Base-by-base conservation (phyloP, 305 asterid species). In the Fraxinus paxiana region DNA sequence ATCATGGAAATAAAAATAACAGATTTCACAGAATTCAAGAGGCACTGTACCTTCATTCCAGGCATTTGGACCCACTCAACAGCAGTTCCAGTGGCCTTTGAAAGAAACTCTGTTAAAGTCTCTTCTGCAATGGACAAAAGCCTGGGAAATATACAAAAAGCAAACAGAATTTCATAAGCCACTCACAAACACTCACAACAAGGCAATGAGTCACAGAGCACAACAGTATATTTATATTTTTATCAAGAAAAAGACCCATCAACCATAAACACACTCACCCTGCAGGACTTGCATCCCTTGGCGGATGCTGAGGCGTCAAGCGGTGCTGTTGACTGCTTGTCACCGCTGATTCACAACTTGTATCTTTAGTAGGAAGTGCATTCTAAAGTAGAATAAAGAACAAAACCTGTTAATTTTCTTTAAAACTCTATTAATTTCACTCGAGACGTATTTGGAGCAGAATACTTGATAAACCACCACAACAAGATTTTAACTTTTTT, bases 31-130 rank as follows among this genome's bases (percentile, higher is more conserved):
- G 54, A 43, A 43, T 43, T 43, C n/a, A 43, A 43, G 54, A 43
- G 54, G 54, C 5, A 12, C 5, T 22, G 46, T 54, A 96, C 98
- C 98, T 94, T 94, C 98, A 94, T 94, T 94, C 98, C 98, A 92
- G 98, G 98, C 98, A 94, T 94, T 90, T 92, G 97, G 93, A 93
- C 94, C 97, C 97, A 93, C 97, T 93, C 97, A 80, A 93, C 97
- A 88, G 97, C 97, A 78, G 97, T 93, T 92, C 97, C 97, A 85
- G 97, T 93, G 81, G 97, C 97, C 97, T 93, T 93, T 26, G 97
- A 93, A 76, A 93, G 90, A 93, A 93, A 93, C 93, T 92, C 97
- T 88, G 97, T 78, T 82, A 86, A 80, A 88, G 88, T 88, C 67
- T 85, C 90, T 81, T 88, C 90, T 87, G 91, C 90, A 84, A 84